phyloP scores from a whole-genome alignment of 2,329 filamentous ascomycete genomes.

The Epichloe sp. region DNA sequence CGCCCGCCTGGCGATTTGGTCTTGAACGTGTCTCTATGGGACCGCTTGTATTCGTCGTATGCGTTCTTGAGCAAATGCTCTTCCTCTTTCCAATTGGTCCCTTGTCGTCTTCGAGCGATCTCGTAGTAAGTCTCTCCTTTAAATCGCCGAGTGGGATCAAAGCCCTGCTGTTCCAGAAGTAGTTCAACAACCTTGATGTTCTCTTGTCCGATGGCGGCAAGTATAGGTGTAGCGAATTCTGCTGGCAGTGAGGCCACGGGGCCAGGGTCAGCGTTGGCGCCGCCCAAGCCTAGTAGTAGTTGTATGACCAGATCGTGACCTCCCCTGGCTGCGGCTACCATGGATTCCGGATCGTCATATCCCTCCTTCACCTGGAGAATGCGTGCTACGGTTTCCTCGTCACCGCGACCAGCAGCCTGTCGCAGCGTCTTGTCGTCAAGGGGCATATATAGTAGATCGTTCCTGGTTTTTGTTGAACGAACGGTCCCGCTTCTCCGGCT shows the following conservation, averaged over 20 bases:
- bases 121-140: slow-evolving; percentile 77
- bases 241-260: slow-evolving; percentile 45
- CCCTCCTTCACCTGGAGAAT: slow-evolving; percentile 48
- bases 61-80: slow-evolving; percentile 65
- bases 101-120: slow-evolving; percentile 67
- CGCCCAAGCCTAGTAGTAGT: slow-evolving; percentile 56
- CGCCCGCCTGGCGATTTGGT: slow-evolving; percentile 34
- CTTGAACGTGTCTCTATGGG: slow-evolving; percentile 34
- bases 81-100: slow-evolving; percentile 84
- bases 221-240: slow-evolving; percentile 81
- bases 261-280: slow-evolving; percentile 53
- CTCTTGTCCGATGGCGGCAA: slow-evolving; percentile 81
- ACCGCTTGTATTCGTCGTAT: slow-evolving; percentile 51
- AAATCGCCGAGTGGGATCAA: slow-evolving; percentile 69
- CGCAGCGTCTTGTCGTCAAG: slow-evolving; percentile 49
- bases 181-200: slow-evolving; percentile 77
- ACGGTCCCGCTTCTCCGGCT: slow-evolving; percentile 41
- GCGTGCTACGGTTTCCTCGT: slow-evolving; percentile 47
- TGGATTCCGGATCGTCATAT: slow-evolving; percentile 65
- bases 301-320: slow-evolving; percentile 83
- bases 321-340: slow-evolving; percentile 78
- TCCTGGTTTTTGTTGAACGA: slow-evolving; percentile 50
- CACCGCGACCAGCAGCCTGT: slow-evolving; percentile 45
- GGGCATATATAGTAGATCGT: slow-evolving; percentile 49
- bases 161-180: slow-evolving; percentile 60